These are phyloP conservation scores for Apocynum venetum DNA, from an alignment of 257 asterid species.

Conservation along the genomic window DNA sequence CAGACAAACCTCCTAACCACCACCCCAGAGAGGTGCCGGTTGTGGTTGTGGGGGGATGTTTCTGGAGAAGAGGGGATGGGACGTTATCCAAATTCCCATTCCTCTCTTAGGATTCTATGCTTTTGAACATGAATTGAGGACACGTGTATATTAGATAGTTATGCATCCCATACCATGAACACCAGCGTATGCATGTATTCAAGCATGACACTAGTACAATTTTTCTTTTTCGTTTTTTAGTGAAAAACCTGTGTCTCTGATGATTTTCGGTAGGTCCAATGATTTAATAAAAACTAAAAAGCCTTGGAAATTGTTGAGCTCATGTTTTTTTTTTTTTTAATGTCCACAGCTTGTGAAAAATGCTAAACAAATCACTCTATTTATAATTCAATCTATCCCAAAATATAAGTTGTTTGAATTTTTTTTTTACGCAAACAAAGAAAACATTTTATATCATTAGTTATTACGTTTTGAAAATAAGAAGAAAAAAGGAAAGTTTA, in stretches of 20 bases:
- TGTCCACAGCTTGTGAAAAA: background rate
- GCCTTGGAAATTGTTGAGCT: constrained; percentile 50
- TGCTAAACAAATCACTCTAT: background rate
- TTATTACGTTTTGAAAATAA: too few relatives aligned
- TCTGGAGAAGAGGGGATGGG: background rate
- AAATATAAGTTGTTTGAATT: too few relatives aligned
- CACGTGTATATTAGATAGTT: background rate
- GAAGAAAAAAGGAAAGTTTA: too few relatives aligned
- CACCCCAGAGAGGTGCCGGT: too few relatives aligned
- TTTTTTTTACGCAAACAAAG: too few relatives aligned
- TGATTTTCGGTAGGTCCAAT: constrained; percentile 28
- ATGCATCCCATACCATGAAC: background rate
- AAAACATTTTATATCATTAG: too few relatives aligned
- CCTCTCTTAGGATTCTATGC: background rate
- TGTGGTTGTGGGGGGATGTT: background rate
- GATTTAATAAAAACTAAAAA: constrained; percentile 3
- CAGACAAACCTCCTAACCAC: too few relatives aligned
- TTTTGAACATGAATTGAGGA: background rate
- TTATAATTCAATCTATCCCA: background rate
- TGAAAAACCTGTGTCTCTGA: background rate
- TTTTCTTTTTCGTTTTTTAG: too few relatives aligned
- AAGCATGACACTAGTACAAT: background rate
- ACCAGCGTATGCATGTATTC: constrained; percentile 4
- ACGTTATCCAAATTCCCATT: background rate
- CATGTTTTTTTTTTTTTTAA: background rate